Evolutionary conservation across 2,329 filamentous ascomycete genomes (phyloP), one percentile per base, ranked within the genome.

Genomic region (Neonectria faginata): DNA sequence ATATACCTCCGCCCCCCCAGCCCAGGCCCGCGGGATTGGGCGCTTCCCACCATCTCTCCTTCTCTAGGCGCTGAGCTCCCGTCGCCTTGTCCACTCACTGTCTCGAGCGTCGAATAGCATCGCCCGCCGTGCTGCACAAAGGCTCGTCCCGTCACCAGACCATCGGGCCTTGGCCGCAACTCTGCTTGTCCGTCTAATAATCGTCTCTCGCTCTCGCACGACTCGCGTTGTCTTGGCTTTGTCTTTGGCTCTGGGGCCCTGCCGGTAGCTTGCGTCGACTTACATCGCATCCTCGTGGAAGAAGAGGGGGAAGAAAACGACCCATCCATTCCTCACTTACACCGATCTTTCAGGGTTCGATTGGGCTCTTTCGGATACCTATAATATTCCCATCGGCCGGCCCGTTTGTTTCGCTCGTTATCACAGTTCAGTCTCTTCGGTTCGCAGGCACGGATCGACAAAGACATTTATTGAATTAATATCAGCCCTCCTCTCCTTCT

Each of bases 31-130:
- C 31, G 54, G 60, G 60, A 63, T 60, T 52, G 57, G 63, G 59
- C 42, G 59, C 51, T 61, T 45, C 60, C 63, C 60, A 67, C 72
- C 70, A 67, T 71, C 70, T 59, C 57, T 61, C 66, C 58, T 33
- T 67, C 64, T 64, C 51, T 74, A 74, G 60, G 73, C 73, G 73
- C 72, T 74, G 69, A 63, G 39, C 68, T 65, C 57, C 65, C 61
- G 61, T 63, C 60, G 45, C 56, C 44, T 64, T 41, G 62, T 64
- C 69, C 71, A 71, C 71, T 71, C 65, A 67, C 66, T 56, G 57
- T 60, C 54, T 62, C 51, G 58, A 29, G 55, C 51, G 44, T 57
- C 50, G 47, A 61, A 64, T 65, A 53, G 36, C 65, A 70, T 66
- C 53, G 67, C 52, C 51, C 60, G 53, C 52, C 52, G 53, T 61